Conservation (phyloP, 192 early-diverging fungal species). For the Funneliformis geosporum region DNA sequence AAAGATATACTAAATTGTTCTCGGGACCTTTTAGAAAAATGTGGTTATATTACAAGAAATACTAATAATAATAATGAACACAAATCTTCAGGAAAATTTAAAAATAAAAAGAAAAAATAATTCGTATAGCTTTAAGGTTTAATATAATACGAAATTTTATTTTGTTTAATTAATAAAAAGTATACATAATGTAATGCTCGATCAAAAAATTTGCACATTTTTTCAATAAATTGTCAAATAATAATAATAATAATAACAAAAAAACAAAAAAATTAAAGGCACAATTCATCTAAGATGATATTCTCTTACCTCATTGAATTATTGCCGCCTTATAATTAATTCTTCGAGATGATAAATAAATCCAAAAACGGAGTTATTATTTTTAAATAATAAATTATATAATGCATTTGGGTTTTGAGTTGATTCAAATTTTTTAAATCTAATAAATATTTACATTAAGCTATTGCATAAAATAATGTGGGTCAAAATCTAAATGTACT, state of each 20-base stretch:
- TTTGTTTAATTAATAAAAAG: too few species aligned
- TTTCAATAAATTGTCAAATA: too few species aligned
- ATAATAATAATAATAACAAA: too few species aligned
- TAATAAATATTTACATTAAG: neutral
- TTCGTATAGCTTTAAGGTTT: neutral
- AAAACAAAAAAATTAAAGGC: too few species aligned
- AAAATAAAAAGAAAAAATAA: neutral
- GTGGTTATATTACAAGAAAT: constrained; percentile 51
- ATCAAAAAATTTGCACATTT: too few species aligned
- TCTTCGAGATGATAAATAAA: neutral
- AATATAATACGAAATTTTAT: too few species aligned
- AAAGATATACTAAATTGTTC: constrained; percentile 90
- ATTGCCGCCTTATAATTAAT: too few species aligned
- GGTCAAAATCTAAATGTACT: neutral
- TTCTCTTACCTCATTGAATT: too few species aligned
- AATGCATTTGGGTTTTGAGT: neutral
- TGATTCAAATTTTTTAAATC: neutral
- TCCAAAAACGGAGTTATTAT: too few species aligned
- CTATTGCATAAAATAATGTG: neutral
- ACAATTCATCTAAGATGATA: too few species aligned
- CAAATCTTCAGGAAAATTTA: neutral
- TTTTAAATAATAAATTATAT: neutral
- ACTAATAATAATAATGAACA: neutral
- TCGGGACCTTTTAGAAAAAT: constrained; percentile 63
- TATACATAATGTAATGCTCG: too few species aligned